phyloP scores from a whole-genome alignment of 805 yeast species.

The Kuraishia molischiana region DNA sequence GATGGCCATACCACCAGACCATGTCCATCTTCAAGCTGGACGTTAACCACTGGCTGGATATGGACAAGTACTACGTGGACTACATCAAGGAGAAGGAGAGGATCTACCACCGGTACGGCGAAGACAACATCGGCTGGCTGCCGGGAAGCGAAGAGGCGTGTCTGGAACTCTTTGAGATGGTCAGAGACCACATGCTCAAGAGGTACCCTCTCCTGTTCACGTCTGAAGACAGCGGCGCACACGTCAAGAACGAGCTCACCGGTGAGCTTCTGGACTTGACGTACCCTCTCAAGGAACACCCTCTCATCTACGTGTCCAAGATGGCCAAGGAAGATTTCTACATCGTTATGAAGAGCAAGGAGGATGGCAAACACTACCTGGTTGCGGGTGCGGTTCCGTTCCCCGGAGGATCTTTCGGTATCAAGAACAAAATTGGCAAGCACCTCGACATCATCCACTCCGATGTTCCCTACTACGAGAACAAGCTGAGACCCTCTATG shows the following conservation, averaged over 20 bases:
- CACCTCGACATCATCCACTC: slow-evolving; percentile 55
- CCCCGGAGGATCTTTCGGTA: slow-evolving; percentile 71
- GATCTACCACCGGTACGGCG: slow-evolving; percentile 47
- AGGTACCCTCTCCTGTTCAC: slow-evolving; percentile 60
- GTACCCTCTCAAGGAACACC: slow-evolving; percentile 51
- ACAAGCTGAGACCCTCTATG: slow-evolving; percentile 59
- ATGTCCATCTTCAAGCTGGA: slow-evolving; percentile 69
- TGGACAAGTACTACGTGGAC: slow-evolving; percentile 67
- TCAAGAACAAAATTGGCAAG: slow-evolving; percentile 48
- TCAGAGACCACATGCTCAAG: slow-evolving; percentile 45
- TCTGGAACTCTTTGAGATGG: slow-evolving; percentile 53
- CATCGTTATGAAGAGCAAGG: slow-evolving; percentile 41
- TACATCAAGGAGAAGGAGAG: slow-evolving; percentile 56
- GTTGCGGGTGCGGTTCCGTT: slow-evolving; percentile 72
- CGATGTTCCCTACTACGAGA: slow-evolving; percentile 61
- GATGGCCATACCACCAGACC: slow-evolving; percentile 76
- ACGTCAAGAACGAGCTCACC: slow-evolving; percentile 51
- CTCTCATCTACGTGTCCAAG: slow-evolving; percentile 50
- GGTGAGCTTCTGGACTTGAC: slow-evolving; percentile 53
- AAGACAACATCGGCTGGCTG: slow-evolving; percentile 53
- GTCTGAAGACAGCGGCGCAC: slow-evolving; percentile 34
- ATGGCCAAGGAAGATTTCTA: slow-evolving; percentile 75
- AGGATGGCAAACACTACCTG: slow-evolving; percentile 49
- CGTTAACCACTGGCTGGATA: slow-evolving; percentile 68
- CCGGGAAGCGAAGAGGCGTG: slow-evolving; percentile 58